Base-by-base conservation (phyloP, 352 stramenopile species). In the Aphanomyces invadans region DNA sequence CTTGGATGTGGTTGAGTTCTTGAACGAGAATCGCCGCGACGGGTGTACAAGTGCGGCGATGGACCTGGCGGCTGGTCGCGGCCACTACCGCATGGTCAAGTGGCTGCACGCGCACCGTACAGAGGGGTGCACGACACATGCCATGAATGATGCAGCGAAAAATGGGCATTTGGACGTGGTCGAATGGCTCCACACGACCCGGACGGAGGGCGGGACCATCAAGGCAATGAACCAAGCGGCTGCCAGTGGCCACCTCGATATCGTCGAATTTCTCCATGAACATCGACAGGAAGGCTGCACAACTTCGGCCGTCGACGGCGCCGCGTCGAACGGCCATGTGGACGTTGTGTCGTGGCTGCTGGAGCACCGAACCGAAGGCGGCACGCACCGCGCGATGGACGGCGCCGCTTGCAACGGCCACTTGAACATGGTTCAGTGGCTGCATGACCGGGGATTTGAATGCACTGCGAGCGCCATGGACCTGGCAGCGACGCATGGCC, bases 301-400 rank as follows among this genome's bases (percentile, higher is more conserved):
- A 26, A 66, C 73, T n/a, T 33, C 70, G 10, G 73, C 69, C 1
- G 73, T 72, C 12, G 68, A 66, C 3, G 71, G 65, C 28, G 71
- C 75, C 1, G 70, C 69, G 15, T 70, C 48, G 0, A 67, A 73
- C 53, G 71, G 73, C 3, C 42, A 75, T 23, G 55, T 79, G 66
- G 44, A 63, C 4, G 38, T 81, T 26, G 71, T 76, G 2, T 21
- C 70, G 61, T 85, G 79, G 62, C 52, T 87, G 15, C 74, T 83
- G 62, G 66, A 59, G 25, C 52, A 76, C 32, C 53, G 68, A 0
- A 71, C 23, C 1, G 70, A 76, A 64, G 70, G 73, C n/a, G 15
- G 11, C 7, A 33, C 49, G 29, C 12, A 10, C 19, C 17, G 5
- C 12, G 49, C 49, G n/a, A 67, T 67, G 60, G 60, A 67, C 12